Evolutionary conservation across 2,329 filamentous ascomycete species (phyloP), one percentile per base, ranked within the genome.

Genomic region (Ophidiomyces ophidiicola): DNA sequence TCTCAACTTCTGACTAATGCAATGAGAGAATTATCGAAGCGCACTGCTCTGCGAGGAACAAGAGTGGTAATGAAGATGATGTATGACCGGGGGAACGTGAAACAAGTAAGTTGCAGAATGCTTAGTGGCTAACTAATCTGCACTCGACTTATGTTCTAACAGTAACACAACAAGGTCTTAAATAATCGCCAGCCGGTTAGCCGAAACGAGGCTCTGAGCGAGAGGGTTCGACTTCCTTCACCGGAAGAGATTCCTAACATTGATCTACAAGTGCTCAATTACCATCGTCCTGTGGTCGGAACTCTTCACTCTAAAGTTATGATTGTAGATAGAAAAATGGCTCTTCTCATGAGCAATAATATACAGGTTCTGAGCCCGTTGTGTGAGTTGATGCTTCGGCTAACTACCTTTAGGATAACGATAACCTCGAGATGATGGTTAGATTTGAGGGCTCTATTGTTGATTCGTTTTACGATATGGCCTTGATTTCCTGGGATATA

Each of bases 291-390:
- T 1, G 58, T 80, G 1, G 58, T 87, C 2, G 82, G 82, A 0
- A 88, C 82, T 0, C 80, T 86, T 28, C 82, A 87, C 51, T 68
- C 76, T 45, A 88, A 88, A 53, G 85, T 80, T 53, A 81, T 83
- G 67, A 64, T 87, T 1, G 74, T 87, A 1, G 82, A 88, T 55
- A 69, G 82, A 5, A 74, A 71, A 45, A 66, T 80, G n/a, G 82
- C 72, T 0, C 63, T 82, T 1, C 55, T 87, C 1, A 78, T 82
- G 59, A 86, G 80, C 61, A 85, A 85, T 55, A 88, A 87, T 50
- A 80, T 87, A 35, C 69, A 72, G 48, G 59, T 45, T 19, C 12
- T 12, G n/a, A 31, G n/a, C 1, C 7, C 36, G 6, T 6, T 21
- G 6, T 18, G 1, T 15, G 3, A 19, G 5, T 6, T 20, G 18